Base-by-base conservation (phyloP, 345 rosid species). In the Brassica carinata region DNA sequence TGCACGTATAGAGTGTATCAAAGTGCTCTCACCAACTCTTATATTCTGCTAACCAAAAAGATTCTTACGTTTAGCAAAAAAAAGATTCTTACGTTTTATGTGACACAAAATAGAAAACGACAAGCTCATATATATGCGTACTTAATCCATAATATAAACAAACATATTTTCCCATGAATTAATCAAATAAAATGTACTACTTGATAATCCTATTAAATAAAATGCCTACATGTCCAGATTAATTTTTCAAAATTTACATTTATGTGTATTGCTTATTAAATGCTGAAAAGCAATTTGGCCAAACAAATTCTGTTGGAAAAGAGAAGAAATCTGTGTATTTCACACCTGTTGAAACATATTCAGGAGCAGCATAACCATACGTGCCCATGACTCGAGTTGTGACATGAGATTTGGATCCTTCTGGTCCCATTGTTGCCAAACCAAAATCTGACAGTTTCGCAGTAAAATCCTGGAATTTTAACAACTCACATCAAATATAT, bases 371-470 rank as follows among this genome's bases (percentile, higher is more conserved):
- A 74, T 95, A 95, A 27, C 98, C 99, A 11, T 91, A 90, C 8
- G 99, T 95, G 7, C 99, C 99, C 99, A 95, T 95, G 38, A 95
- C 99, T 4, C 99, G 87, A 73, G 98, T 93, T 0, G 93, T 91
- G 30, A 95, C 99, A 71, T 95, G 99, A 13, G 98, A 87, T 67
- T 95, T 84, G 3, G 97, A 95, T 30, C 99, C 99, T 77, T 93
- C 97, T 14, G 99, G 99, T 0, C 99, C 98, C 94, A 95, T 91
- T 59, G 77, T 95, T 4, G 99, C 98, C 0, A 93, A 93, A 62
- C 98, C 99, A 8, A 95, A 93, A 82, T 95, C 99, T 5, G 99
- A 95, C 45, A 95, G 65, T 74, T 93, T 95, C 5, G 90, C 94
- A 0, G 94, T 91, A 59, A 93, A 95, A 82, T 93, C 98, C 99